Percentiles rank a stretch among this genome's conserved stretches.
Evolutionary conservation across 2,329 filamentous ascomycete genomes (phyloP).

Genomic region (Verticillium alfalfae): DNA sequence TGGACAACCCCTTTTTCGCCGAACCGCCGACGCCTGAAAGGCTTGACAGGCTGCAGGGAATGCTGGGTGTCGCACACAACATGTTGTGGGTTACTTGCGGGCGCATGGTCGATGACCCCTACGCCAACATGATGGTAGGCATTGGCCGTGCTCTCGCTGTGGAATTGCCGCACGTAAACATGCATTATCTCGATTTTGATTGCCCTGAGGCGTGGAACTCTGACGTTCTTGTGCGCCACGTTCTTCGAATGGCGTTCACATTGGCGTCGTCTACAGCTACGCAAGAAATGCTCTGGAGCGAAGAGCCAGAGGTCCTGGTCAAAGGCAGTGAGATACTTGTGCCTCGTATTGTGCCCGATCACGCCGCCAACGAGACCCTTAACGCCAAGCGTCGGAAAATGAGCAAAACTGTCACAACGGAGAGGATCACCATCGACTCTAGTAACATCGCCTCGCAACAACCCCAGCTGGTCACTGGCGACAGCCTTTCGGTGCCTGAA

Average conservation of each 20-base stretch:
- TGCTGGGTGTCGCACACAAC: no score
- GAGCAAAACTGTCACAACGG: not conserved
- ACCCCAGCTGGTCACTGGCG: not conserved
- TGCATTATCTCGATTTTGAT: constrained; percentile 12
- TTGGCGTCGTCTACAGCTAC: not conserved
- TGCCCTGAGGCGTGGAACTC: not conserved
- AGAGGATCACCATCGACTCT: not conserved
- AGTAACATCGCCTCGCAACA: not conserved
- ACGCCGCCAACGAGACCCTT: not conserved
- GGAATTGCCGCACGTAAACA: constrained; percentile 9
- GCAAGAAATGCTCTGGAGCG: not conserved
- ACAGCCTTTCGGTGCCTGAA: not conserved
- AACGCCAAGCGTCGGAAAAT: not conserved
- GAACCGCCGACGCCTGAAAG: no score
- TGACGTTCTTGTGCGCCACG: constrained; percentile 3
- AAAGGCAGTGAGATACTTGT: not conserved
- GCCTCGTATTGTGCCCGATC: not conserved
- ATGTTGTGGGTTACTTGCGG: no score
- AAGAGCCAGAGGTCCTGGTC: not conserved
- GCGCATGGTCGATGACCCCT: no score
- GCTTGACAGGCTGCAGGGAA: no score
- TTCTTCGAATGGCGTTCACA: not conserved
- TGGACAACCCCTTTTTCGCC: no score
- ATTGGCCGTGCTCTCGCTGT: no score
- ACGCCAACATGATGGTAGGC: no score